Conservation (phyloP, 768 basidiomycete species). For the Podaxis pistillaris region DNA sequence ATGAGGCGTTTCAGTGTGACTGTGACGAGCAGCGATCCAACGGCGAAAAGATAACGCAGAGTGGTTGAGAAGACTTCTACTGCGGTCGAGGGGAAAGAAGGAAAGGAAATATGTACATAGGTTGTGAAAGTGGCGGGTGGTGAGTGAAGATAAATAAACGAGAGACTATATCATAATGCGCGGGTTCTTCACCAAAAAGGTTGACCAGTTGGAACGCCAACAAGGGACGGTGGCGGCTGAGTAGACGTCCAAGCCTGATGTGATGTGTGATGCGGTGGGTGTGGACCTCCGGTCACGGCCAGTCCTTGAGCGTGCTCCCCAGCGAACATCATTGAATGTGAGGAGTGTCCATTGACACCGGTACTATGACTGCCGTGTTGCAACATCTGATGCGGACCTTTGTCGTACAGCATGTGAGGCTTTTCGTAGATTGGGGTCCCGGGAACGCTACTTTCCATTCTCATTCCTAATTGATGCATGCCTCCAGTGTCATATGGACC, state of each 20-base stretch:
- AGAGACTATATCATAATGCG: neutral
- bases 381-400: slow-evolving; percentile 2
- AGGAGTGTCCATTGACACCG: neutral
- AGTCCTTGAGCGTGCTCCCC: slow-evolving; percentile 4
- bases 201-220: slow-evolving; percentile 9
- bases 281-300: neutral
- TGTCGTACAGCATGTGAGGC: slow-evolving; percentile 9
- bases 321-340: slow-evolving; percentile 3
- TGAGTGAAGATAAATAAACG: neutral
- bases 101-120: neutral
- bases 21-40: neutral
- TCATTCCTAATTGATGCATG: slow-evolving; percentile 2
- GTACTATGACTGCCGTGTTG: slow-evolving; percentile 9
- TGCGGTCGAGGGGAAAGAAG: neutral
- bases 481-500: neutral
- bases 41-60: neutral
- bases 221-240: slow-evolving; percentile 8
- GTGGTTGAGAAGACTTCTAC: neutral
- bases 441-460: slow-evolving; percentile 10
- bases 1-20: neutral
- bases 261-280: slow-evolving; percentile 1
- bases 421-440: slow-evolving; percentile 12
- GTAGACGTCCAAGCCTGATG: slow-evolving; percentile 11
- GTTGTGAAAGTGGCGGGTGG: neutral
- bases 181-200: slow-evolving; percentile 6